phyloP scores from a whole-genome alignment of 768 basidiomycete genomes.

The Clitopilus passeckerianus region DNA sequence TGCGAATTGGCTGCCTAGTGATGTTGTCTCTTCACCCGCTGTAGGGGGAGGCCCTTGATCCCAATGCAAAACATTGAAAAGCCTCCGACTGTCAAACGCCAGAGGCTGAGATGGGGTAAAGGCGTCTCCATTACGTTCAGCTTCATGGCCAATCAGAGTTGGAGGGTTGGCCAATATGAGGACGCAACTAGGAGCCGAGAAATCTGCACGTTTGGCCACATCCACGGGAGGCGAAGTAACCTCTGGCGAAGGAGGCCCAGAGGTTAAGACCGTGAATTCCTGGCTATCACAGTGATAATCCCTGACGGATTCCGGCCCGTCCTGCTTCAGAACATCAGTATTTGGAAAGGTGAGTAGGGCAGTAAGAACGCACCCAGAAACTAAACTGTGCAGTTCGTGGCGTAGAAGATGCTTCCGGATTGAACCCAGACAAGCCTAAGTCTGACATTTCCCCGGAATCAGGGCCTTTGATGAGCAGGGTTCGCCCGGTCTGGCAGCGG shows the following conservation, averaged over 20 bases:
- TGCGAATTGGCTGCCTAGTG: too few species aligned
- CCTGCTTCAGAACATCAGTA: background rate
- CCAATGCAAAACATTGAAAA: background rate
- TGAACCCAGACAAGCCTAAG: background rate
- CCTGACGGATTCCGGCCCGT: background rate
- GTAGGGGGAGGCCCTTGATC: background rate
- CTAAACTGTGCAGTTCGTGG: background rate
- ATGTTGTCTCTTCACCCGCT: background rate
- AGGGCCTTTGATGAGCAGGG: background rate
- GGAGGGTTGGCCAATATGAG: too few species aligned
- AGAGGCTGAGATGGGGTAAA: background rate
- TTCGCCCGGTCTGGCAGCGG: background rate
- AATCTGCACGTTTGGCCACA: background rate
- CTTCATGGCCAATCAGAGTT: background rate
- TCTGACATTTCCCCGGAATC: background rate
- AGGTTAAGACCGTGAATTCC: background rate
- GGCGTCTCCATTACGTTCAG: background rate
- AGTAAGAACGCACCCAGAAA: background rate
- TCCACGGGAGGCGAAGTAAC: background rate
- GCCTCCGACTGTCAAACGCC: background rate
- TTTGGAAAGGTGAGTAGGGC: too few species aligned
- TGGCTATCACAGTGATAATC: background rate
- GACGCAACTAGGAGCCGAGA: background rate
- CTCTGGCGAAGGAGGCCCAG: background rate
- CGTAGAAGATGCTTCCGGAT: background rate